Evolutionary conservation across 208 protist genomes (phyloP).

Genomic region (Acanthamoeba castellanii): DNA sequence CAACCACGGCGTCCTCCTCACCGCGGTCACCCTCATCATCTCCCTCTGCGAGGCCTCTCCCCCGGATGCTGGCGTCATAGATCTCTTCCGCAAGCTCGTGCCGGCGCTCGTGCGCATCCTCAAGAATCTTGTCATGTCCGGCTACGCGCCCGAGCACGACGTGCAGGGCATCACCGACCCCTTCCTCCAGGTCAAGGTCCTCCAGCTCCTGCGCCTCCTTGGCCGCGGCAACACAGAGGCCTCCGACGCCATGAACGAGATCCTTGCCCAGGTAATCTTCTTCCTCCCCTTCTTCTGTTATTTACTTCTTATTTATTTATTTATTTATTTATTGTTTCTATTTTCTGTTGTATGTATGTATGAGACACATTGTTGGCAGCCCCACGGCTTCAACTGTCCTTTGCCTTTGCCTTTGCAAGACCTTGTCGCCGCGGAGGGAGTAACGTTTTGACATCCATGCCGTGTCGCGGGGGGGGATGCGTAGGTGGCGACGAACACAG

Average conservation of each 20-base stretch:
- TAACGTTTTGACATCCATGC: too few relatives aligned
- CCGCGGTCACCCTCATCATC: conserved; percentile 94
- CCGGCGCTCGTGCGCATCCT: conserved; percentile 95
- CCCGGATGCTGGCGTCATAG: neutral
- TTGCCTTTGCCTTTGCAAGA: too few relatives aligned
- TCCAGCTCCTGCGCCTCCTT: conserved; percentile 95
- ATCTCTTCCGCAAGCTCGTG: conserved; percentile 85
- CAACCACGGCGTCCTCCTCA: conserved; percentile 93
- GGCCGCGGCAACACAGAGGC: conserved; percentile 94
- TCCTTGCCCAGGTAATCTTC: conserved; percentile 93
- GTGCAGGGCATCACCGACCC: conserved; percentile 97
- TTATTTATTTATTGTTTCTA: too few relatives aligned
- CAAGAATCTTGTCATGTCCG: conserved; percentile 96
- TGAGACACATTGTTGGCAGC: neutral
- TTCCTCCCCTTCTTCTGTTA: neutral
- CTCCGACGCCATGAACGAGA: conserved; percentile 97
- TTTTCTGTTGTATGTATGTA: neutral
- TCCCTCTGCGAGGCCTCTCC: conserved; percentile 88
- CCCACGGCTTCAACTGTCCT: neutral
- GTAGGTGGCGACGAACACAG: conserved; percentile 98
- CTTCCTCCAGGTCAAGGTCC: conserved; percentile 97
- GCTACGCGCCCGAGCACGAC: conserved; percentile 96
- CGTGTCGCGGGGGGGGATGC: too few relatives aligned
- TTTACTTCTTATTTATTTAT: too few relatives aligned
- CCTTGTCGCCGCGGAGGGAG: too few relatives aligned